Evolutionary conservation across 1,139 yeast species (phyloP), one percentile per base, ranked within the genome.

Genomic region (Pichia kudriavzevii): DNA sequence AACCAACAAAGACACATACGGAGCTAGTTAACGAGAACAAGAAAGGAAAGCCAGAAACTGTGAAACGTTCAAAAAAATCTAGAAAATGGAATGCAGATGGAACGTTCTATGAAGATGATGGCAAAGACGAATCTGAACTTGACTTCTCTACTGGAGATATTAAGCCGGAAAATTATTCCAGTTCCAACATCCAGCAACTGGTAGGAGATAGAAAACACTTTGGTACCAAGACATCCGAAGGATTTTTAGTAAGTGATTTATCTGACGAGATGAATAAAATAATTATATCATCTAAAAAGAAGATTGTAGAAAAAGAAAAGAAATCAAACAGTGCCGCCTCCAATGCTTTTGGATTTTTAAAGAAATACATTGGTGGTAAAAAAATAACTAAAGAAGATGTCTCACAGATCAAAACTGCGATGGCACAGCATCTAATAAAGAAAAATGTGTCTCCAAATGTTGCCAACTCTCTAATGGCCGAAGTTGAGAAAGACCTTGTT

Each of bases 361-460:
- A 72, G 41, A 72, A 69, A 45, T 43, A 38, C 15, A 63, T 78
- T 26, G 83, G 83, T 36, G 83, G 83, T 36, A 78, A 76, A 43
- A 72, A 69, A 32, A 56, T 79, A 36, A 57, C 64, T 2, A 63
- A 60, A 24, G 64, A 62, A 10, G 75, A 69, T 34, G 55, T 72
- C 29, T 52, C 54, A 16, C 61, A 61, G 35, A 67, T 70, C 3
- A 54, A 67, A 28, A 48, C 48, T 3, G 63, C 64, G 5, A 62
- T 72, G 59, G 62, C 66, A 28, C 67, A 67, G 31, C 75, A 69
- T 40, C 52, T 72, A 30, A 61, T 72, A 44, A 56, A 61, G 43
- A 72, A 71, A 44, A 72, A 72, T 42, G 72, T 72, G 20, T 74
- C 78, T 15, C 67, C 67, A 13, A 73, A 68, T 34, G 75, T 70